Base-by-base conservation (phyloP, 2,329 filamentous ascomycete species). In the Sporothrix protearum region DNA sequence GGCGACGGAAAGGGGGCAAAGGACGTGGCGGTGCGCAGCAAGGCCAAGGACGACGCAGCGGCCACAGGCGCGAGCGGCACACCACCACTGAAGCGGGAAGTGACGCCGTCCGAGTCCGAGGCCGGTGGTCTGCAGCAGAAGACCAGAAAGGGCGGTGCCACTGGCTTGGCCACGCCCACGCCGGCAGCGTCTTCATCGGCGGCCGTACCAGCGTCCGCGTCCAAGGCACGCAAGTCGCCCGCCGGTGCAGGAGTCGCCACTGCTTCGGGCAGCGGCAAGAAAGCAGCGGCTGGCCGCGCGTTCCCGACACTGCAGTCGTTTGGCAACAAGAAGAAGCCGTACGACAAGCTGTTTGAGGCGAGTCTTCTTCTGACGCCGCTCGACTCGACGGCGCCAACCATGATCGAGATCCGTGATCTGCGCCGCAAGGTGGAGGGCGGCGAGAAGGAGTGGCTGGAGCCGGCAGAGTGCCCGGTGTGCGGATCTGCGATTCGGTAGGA, bases 361-460 rank as follows among this genome's bases (percentile, higher is more conserved):
- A 80, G 78, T 2, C 79, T 88, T 30, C 80, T 81, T 73, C 83
- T 85, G 76, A 83, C 84, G 51, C 78, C 80, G 3, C 83, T 57
- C 5, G 83, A 84, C 57, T 78, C 80, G 4, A 83, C 82, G 45
- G 61, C 70, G 3, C 84, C 85, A 22, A 83, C 85, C 0, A 77
- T 82, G 28, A 81, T 88, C 68, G 84, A 87, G 74, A 83, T 88
- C 68, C 82, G 78, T 33, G 87, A 88, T 74, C 78, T 87, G 61
- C 82, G 87, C 63, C 76, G 82, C 39, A 80, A 81, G 10, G 78
- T 88, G 7, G 77, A 77, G 1, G 85, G 82, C 10, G 85, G 85
- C 2, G 82, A 83, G 42, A 86, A 85, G 77, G 80, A 78, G 10
- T 89, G 87, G 87, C 83, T 81, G 12, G 85, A 88, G 76, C 81